Conservation (phyloP, 768 basidiomycete species). For the Russula sp. region DNA sequence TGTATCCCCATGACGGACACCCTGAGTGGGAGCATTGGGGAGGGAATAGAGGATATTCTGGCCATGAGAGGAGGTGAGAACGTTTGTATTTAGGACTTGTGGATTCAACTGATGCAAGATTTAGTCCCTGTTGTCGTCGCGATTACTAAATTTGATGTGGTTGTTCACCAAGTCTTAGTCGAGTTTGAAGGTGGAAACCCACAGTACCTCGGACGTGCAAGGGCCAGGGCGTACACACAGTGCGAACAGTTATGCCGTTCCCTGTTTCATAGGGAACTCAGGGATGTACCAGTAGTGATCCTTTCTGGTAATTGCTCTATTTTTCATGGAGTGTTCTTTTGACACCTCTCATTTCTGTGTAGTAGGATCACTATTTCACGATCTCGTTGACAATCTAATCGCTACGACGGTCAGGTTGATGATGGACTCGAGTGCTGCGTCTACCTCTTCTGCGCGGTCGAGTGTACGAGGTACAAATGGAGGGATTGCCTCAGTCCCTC, state of each 20-base stretch:
- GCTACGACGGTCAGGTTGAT: not conserved
- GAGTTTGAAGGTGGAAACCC: not conserved
- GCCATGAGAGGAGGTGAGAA: not conserved
- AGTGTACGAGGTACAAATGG: not conserved
- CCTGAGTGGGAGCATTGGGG: not conserved
- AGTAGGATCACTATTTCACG: not conserved
- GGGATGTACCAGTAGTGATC: conserved; percentile 1
- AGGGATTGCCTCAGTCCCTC: not conserved
- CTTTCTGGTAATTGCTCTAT: not conserved
- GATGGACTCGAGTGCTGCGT: too few species aligned
- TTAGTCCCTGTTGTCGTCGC: conserved; percentile 6
- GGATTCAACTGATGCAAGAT: too few species aligned
- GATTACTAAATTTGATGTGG: conserved; percentile 6
- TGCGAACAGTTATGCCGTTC: not conserved
- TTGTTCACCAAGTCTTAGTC: not conserved
- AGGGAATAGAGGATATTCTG: not conserved
- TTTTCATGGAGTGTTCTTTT: not conserved
- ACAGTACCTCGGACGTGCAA: not conserved
- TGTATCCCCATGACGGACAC: not conserved
- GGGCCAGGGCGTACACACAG: not conserved
- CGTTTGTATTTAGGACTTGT: not conserved
- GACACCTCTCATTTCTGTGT: not conserved
- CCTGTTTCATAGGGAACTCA: not conserved
- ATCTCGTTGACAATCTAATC: not conserved
- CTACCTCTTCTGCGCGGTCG: not conserved